Percentiles rank a stretch among this genome's conserved stretches.
Conservation (phyloP, 805 yeast species). For the Kluyveromyces dobzhanskii region DNA sequence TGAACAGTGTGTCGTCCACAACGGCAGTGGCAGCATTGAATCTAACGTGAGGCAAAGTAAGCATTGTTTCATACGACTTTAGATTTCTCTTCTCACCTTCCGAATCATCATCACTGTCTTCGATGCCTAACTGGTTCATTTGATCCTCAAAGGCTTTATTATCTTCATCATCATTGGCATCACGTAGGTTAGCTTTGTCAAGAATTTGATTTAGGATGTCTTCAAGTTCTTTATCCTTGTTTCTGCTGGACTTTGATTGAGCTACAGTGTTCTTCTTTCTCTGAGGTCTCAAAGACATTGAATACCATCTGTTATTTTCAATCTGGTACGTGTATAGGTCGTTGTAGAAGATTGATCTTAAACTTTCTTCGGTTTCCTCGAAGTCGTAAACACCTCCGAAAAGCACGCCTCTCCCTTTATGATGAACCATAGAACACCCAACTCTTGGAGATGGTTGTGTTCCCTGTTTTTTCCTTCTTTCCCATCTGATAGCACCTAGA, state of each 20-base stretch:
- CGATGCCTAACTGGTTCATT: slow-evolving; percentile 31
- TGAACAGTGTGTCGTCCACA: slow-evolving; percentile 71
- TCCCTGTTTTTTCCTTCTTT: slow-evolving; percentile 81
- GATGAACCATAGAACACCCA: slow-evolving; percentile 86
- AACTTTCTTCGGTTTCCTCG: slow-evolving; percentile 89
- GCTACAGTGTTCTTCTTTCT: slow-evolving; percentile 45
- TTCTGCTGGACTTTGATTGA: slow-evolving; percentile 37
- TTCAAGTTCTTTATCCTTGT: slow-evolving; percentile 73
- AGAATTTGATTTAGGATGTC: slow-evolving; percentile 67
- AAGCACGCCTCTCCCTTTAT: slow-evolving; percentile 83
- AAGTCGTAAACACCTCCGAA: slow-evolving; percentile 95
- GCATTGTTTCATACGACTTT: slow-evolving; percentile 46
- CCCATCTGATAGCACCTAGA: slow-evolving; percentile 67
- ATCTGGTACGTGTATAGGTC: slow-evolving; percentile 72
- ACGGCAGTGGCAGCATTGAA: slow-evolving; percentile 84
- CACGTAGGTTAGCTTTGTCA: slow-evolving; percentile 63
- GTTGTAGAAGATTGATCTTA: slow-evolving; percentile 79
- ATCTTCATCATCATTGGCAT: slow-evolving; percentile 38
- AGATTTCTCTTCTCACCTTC: slow-evolving; percentile 33
- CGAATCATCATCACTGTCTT: slow-evolving; percentile 26
- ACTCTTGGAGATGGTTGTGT: slow-evolving; percentile 88
- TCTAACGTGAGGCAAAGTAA: slow-evolving; percentile 75
- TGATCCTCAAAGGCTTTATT: slow-evolving; percentile 22
- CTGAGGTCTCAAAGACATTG: slow-evolving; percentile 52
- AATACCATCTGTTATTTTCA: slow-evolving; percentile 84